Evolutionary conservation across 2,329 filamentous ascomycete genomes (phyloP).

Genomic region (Bipolaris zeicola): DNA sequence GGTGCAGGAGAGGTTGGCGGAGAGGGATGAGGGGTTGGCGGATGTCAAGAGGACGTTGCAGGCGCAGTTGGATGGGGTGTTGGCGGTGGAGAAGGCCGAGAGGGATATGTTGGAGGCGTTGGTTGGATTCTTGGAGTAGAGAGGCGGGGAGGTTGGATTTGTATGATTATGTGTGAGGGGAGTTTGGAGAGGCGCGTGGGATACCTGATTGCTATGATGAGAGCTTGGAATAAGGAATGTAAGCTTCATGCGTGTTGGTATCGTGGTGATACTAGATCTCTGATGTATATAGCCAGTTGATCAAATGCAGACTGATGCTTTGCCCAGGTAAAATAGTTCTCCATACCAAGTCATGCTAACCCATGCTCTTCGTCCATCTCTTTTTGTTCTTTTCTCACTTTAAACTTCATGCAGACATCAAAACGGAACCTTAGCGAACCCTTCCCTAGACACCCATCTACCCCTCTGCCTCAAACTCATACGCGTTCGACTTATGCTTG

Average conservation of each 20-base stretch:
- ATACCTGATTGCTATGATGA: neutral
- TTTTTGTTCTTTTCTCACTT: neutral
- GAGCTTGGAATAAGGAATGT: neutral
- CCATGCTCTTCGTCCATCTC: neutral
- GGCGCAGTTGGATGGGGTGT: constrained; percentile 67
- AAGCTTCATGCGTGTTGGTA: neutral
- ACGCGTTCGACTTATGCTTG: constrained; percentile 95
- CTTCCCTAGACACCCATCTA: constrained; percentile 9
- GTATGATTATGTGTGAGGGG: neutral
- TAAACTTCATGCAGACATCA: neutral
- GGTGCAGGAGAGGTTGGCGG: constrained; percentile 68
- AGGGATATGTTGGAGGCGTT: constrained; percentile 71
- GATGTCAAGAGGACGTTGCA: constrained; percentile 71
- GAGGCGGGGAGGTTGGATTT: neutral
- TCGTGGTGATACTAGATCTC: neutral
- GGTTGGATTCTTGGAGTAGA: constrained; percentile 38
- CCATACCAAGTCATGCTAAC: neutral
- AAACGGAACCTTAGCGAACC: neutral
- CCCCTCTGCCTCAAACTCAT: constrained; percentile 70
- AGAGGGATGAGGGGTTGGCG: constrained; percentile 68
- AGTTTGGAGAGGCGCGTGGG: neutral
- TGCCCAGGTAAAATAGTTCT: neutral
- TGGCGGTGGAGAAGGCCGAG: constrained; percentile 58
- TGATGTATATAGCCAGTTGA: neutral
- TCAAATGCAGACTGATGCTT: neutral